Base-by-base conservation (phyloP, 1,284 basidiomycete genomes). In the Macrocystidia cucumis region DNA sequence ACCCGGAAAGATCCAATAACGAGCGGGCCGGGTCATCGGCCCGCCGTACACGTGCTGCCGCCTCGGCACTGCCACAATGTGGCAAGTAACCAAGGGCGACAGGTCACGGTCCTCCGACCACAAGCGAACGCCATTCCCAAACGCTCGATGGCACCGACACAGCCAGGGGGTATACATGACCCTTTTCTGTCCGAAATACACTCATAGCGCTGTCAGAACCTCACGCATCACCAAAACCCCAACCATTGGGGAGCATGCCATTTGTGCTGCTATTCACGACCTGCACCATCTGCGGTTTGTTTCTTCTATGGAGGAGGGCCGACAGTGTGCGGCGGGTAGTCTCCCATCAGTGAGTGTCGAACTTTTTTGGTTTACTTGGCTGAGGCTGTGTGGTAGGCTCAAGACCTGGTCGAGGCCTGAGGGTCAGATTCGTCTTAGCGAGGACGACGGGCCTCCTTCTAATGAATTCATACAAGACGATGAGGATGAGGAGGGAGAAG, bases 371-470 rank as follows among this genome's bases (percentile, higher is more conserved):
- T 12, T 1, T 5, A 9, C 20, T n/a, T 23, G 3, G n/a, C 16
- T n/a, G n/a, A 12, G 6, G 21, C 14, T 18, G n/a, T 5, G 18
- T 4, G 5, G 1, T 17, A 85, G 82, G 46, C 52, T 86, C 34
- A 76, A 74, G 45, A 73, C 70, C 5, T 72, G 78, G 57, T 64
- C 67, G 1, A 52, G 59, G 8, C 43, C 55, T 18, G 74, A 78
- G 41, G 81, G 82, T 4, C 62, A 55, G 2, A 79, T 86, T 42
- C 71, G 82, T 7, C 63, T 86, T 17, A 83, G 80, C 25, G 65
- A 73, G 46, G 83, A 86, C 43, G 78, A 85, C 35, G 79, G 81
- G 0, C 83, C 82, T 6, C 64, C 81, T 13, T 69, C 77, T 5
- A 60, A 64, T 9, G 74, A 76, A 37, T 84, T 85, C 44, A 49